Evolutionary conservation across 805 yeast genomes (phyloP).

Genomic region (Myxozyma melibiosi): DNA sequence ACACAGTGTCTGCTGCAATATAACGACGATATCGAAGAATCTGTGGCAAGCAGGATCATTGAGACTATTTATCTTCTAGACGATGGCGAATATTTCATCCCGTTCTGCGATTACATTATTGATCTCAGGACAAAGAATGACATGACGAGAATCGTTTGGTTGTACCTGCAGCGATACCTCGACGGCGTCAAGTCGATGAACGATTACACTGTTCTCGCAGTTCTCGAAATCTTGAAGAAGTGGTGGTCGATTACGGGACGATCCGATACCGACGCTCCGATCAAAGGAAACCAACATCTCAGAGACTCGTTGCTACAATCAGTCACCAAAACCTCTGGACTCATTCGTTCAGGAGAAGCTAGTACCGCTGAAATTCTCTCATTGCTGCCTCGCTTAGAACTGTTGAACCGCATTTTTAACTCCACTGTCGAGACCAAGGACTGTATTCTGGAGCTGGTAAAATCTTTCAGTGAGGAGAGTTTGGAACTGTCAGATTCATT

Average conservation of each 20-base stretch:
- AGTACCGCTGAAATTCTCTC: not conserved
- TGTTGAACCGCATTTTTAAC: constrained; percentile 6
- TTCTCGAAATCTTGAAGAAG: constrained; percentile 11
- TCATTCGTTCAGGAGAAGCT: not conserved
- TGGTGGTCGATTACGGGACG: not conserved
- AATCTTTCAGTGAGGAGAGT: not conserved
- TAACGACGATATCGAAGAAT: constrained; percentile 9
- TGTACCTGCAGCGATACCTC: constrained; percentile 23
- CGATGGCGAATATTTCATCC: constrained; percentile 10
- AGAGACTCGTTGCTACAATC: not conserved
- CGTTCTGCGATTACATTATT: constrained; percentile 17
- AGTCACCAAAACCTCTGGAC: not conserved
- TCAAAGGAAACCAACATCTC: constrained; percentile 10
- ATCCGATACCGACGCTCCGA: not conserved
- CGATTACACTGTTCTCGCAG: constrained; percentile 9
- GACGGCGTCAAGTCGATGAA: constrained; percentile 9
- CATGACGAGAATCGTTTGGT: constrained; percentile 7
- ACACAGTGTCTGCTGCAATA: constrained; percentile 17
- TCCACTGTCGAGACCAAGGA: not conserved
- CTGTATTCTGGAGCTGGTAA: not conserved
- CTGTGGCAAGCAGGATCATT: constrained; percentile 6
- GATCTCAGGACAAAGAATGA: constrained; percentile 2
- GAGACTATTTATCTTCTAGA: constrained; percentile 13
- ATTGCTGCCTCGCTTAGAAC: constrained; percentile 11
- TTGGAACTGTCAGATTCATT: not conserved